Base-by-base conservation (phyloP, 2,329 filamentous ascomycete genomes). In the Tothia fuscella region DNA sequence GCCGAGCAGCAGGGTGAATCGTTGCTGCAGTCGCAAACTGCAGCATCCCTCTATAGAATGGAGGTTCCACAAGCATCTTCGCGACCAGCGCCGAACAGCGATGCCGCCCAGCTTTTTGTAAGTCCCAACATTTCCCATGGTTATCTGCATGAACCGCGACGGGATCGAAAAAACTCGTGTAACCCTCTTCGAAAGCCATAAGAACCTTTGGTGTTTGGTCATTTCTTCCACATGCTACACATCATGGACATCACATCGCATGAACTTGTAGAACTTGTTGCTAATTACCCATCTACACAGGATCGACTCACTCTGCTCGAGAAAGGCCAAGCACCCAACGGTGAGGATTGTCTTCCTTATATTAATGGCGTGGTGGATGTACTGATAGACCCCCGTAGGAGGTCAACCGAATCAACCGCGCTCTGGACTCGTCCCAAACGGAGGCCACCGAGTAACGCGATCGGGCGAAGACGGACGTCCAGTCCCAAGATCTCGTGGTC, bases 281-380 rank as follows among this genome's bases (percentile, higher is more conserved):
- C 64, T 68, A 51, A 63, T 55, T 65, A 59, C 53, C 57, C 59
- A 25, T 47, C 51, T 38, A 48, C 52, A 44, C 59, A 86, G 82
- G 75, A 76, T 54, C 78, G 78, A 42, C 66, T 87, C 48, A 78
- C 71, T 5, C 65, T 87, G 33, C 74, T 80, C 43, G 78, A 84
- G 51, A 70, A 67, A 21, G 41, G 41, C 16, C 19, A 30, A 19
- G 16, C 38, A 28, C 16, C 39, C 51, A 51, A 35, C 39, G 47
- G 45, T 48, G 12, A 21, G 17, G 12, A 38, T 21, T 9, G 12
- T 13, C 19, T 9, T 13, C 19, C 19, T 13, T 24, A 6, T 9
- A 16, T 16, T 28, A 30, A 57, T 30, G 56, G 51, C 37, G 49
- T 49, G 38, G 43, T 19, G 17, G 17, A 10, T 14, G 31, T 29